Evolutionary conservation across 306 rosid genomes (phyloP), one percentile per base, ranked within the genome.

Genomic region (Pterocarpus santalinus): DNA sequence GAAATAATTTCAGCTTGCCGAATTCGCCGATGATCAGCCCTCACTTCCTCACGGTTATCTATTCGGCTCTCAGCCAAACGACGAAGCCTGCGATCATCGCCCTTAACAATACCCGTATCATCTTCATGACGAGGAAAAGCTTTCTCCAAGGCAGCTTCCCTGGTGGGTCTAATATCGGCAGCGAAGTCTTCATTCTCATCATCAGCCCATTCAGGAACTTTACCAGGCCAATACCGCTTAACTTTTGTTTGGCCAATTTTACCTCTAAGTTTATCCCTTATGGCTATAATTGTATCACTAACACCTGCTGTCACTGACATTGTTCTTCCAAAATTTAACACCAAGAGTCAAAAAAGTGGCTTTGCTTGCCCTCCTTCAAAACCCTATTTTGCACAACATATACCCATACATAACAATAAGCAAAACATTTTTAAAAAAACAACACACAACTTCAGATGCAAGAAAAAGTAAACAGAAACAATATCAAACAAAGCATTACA

Each of bases 291-390:
- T 3, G 97, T 84, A 85, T 95, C 98, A 58, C 97, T 95, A 82
- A 95, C 99, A 62, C 99, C 99, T 11, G 99, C 99, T 3, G 98
- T 95, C 81, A 95, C 99, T 16, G 99, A 95, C 99, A 95, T 93
- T 5, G 67, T 75, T 46, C 80, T 71, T 30, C 61, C 43, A n/a
- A 74, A 46, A 41, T 36, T 14, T 57, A 81, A 79, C 65, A 61
- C 82, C 7, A 30, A 60, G 34, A 33, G 57, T 5, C 15, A 34
- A 1, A 43, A 9, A 43, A 51, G 34, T 60, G 51, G 3, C 47
- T 71, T 33, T 5, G 12, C 32, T 63, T 63, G 33, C 47, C 67
- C 41, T 49, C 33, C 68, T 81, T 71, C 56, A 43, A 69, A 82
- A 88, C 68, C 86, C 88, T 85, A 62, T 2, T 73, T 74, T 4